Conservation (phyloP, 2,329 filamentous ascomycete genomes). For the Penicillium sp. region DNA sequence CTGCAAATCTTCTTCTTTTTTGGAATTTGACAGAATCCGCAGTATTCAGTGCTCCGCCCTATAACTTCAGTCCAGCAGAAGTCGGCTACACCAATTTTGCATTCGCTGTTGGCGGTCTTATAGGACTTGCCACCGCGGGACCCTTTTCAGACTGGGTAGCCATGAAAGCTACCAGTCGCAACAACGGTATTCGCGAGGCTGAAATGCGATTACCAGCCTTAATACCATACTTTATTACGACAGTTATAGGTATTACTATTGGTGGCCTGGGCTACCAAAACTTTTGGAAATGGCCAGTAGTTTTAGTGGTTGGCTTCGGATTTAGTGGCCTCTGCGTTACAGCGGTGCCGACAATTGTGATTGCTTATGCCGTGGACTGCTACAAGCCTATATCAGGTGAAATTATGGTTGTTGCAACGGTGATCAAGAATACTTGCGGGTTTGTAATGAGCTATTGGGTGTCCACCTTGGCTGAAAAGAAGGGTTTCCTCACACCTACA, state of each 20-base stretch:
- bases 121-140: constrained; percentile 55
- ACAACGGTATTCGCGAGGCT: constrained; percentile 61
- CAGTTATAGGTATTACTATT: constrained; percentile 53
- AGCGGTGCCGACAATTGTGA: constrained; percentile 47
- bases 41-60: constrained; percentile 51
- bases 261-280: constrained; percentile 55
- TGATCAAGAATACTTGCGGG: constrained; percentile 51
- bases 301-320: constrained; percentile 55
- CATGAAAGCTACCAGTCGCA: constrained; percentile 55
- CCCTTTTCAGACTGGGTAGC: constrained; percentile 59
- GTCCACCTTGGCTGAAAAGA: constrained; percentile 3
- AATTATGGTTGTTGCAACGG: constrained; percentile 51
- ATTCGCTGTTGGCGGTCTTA: constrained; percentile 46
- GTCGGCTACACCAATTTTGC: constrained; percentile 58
- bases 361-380: constrained; percentile 52
- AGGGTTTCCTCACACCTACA: constrained; percentile 46
- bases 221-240: constrained; percentile 55
- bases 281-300: constrained; percentile 54
- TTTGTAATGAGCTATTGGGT: constrained; percentile 36
- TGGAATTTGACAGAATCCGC: constrained; percentile 58
- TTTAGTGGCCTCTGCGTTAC: constrained; percentile 48
- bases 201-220: constrained; percentile 65
- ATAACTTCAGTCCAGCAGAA: constrained; percentile 47
- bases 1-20: constrained; percentile 49
- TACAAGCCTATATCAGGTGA: constrained; percentile 53